Evolutionary conservation across 495 filamentous ascomycete genomes (phyloP).

Genomic region (Aspergillus taichungensis): DNA sequence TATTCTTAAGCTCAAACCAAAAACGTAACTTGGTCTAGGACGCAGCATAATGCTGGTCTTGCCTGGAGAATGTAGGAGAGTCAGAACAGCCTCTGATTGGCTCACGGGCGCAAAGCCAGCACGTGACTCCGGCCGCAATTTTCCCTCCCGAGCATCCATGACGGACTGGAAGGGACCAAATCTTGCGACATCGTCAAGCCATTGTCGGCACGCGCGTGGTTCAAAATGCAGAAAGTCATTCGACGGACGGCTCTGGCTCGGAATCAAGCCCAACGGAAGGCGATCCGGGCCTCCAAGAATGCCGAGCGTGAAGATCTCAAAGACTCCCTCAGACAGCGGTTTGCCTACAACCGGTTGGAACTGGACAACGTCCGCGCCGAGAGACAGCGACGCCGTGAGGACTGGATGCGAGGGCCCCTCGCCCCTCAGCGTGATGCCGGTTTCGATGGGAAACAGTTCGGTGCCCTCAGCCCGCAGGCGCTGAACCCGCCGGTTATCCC

Average conservation of each 20-base stretch:
- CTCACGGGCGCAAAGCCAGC: neutral
- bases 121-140: slow-evolving; percentile 28
- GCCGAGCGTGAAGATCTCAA: slow-evolving; percentile 23
- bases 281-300: slow-evolving; percentile 35
- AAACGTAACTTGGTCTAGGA: no score
- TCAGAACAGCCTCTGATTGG: slow-evolving; percentile 5
- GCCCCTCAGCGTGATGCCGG: slow-evolving; percentile 64
- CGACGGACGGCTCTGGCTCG: slow-evolving; percentile 58
- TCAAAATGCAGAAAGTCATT: slow-evolving; percentile 67
- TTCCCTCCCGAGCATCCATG: slow-evolving; percentile 21
- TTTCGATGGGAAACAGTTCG: slow-evolving; percentile 34
- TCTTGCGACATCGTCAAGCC: slow-evolving; percentile 11
- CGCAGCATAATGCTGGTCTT: no score
- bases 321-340: slow-evolving; percentile 22
- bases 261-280: slow-evolving; percentile 46
- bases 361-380: slow-evolving; percentile 23
- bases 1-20: no score
- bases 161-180: neutral
- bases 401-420: slow-evolving; percentile 67
- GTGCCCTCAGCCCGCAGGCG: slow-evolving; percentile 37
- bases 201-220: slow-evolving; percentile 21
- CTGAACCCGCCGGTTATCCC: slow-evolving; percentile 30
- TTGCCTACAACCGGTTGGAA: slow-evolving; percentile 25
- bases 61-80: no score
- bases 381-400: slow-evolving; percentile 44